phyloP scores from a whole-genome alignment of 257 asterid species.

The Galeopsis tetrahit region DNA sequence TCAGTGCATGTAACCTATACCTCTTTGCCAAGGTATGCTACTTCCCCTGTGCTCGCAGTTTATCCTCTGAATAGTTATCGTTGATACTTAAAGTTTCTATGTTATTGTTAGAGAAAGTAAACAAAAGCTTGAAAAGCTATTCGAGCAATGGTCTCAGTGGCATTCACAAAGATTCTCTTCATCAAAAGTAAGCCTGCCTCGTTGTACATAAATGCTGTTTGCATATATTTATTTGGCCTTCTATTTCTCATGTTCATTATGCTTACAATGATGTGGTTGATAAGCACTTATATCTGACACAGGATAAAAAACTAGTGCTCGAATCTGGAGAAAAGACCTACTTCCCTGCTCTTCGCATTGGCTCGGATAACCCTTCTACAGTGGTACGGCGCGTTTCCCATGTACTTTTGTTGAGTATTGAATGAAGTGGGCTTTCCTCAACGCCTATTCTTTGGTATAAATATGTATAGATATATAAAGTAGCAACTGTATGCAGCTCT shows the following conservation, averaged over 20 bases:
- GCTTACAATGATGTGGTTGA: slow-evolving; percentile 33
- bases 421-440: slow-evolving; percentile 22
- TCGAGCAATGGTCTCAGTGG: slow-evolving; percentile 93
- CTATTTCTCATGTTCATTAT: slow-evolving; percentile 23
- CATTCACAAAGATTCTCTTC: slow-evolving; percentile 71
- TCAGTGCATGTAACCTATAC: slow-evolving; percentile 76
- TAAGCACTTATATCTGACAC: slow-evolving; percentile 34
- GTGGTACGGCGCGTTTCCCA: slow-evolving; percentile 61
- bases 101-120: slow-evolving; percentile 75
- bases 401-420: slow-evolving; percentile 15
- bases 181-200: slow-evolving; percentile 52
- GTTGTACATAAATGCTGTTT: neutral
- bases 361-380: slow-evolving; percentile 74
- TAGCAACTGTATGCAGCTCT: neutral
- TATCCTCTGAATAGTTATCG: slow-evolving; percentile 17
- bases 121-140: slow-evolving; percentile 82
- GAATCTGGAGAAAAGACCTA: slow-evolving; percentile 93
- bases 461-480: neutral
- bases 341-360: slow-evolving; percentile 89
- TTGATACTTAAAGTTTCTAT: slow-evolving; percentile 28
- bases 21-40: slow-evolving; percentile 74
- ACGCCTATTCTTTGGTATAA: slow-evolving; percentile 14
- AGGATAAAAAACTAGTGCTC: slow-evolving; percentile 64
- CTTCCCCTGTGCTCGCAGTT: slow-evolving; percentile 14
- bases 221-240: slow-evolving; percentile 20